These are phyloP conservation scores for Mycena chlorophos DNA, from an alignment of 768 basidiomycete species.

Conservation along the genomic window DNA sequence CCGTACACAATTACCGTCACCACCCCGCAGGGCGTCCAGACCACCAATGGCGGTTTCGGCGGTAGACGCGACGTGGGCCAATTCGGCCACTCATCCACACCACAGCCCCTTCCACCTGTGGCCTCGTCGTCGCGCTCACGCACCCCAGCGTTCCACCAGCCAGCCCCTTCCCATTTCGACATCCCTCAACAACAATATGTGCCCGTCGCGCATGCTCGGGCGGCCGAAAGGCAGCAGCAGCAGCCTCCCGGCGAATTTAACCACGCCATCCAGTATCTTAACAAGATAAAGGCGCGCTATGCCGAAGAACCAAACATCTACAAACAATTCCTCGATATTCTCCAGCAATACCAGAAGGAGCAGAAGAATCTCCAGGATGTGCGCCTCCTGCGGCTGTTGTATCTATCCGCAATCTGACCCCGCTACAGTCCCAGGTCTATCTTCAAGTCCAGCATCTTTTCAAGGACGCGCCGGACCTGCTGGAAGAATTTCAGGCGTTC, in stretches of 20 bases:
- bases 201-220: background rate
- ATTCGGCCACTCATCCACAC: constrained; percentile 16
- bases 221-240: constrained; percentile 45
- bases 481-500: constrained; percentile 81
- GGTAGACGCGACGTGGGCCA: background rate
- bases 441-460: constrained; percentile 79
- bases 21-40: too few relatives aligned
- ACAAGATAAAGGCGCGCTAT: constrained; percentile 96
- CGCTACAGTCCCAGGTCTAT: constrained; percentile 67
- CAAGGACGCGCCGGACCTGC: constrained; percentile 76
- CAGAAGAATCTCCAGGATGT: constrained; percentile 72
- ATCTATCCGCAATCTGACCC: constrained; percentile 17
- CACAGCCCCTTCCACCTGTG: constrained; percentile 31
- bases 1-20: constrained; percentile 77
- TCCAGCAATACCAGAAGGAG: constrained; percentile 87
- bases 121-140: constrained; percentile 54
- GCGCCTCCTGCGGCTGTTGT: constrained; percentile 31
- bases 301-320: constrained; percentile 88
- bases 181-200: constrained; percentile 32
- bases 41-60: too few relatives aligned
- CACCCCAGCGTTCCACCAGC: constrained; percentile 49
- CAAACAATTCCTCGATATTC: constrained; percentile 85
- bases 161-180: constrained; percentile 46
- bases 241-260: constrained; percentile 67
- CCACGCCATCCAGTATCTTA: constrained; percentile 95